Evolutionary conservation across 371 early-diverging fungal genomes (phyloP), one percentile per base, ranked within the genome.

Genomic region (Mucor circinelloides): DNA sequence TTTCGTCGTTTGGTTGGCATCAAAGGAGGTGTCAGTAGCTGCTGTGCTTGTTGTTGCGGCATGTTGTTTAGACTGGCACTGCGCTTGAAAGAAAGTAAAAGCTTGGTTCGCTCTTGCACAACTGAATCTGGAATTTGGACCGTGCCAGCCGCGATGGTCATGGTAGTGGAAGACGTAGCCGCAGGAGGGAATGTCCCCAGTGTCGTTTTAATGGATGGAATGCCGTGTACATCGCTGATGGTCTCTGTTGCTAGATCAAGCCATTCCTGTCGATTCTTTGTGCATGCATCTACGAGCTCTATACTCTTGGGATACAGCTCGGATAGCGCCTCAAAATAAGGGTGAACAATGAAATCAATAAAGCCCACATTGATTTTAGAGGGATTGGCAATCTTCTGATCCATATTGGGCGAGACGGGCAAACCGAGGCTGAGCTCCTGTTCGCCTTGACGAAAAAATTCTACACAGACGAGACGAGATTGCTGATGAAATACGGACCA

Each of bases 381-480:
- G 54, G 93, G 93, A 52, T 89, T 89, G 21, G 89, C 83, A 27
- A 86, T 73, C 9, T 81, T 72, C 7, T 91, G 87, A 66, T 94
- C 93, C 94, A 95, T 95, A 72, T 90, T 92, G 3, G 93, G 94
- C 1, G 94, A 93, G 5, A 95, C 76, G 0, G 92, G 91, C 12
- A 95, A 70, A 19, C 84, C 82, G 31, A 88, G 79, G 2, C 71
- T 52, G 69, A 86, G 86, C 72, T 97, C 97, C 36, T 82, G 64
- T 40, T 95, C 94, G n/a, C 95, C 95, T 71, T 97, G 97, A 25
- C 85, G 72, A 64, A 93, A 93, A 63, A 94, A 95, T 75, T 97
- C 97, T 50, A 85, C 80, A 10, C 91, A 89, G 13, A 95, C 91
- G 57, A 92, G 69, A 69, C 90, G 90, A 4, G 94, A 90, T 92